Percentiles rank a stretch among this genome's conserved stretches.
Conservation (phyloP, 1,139 yeast species). For the Candida neerlandica region DNA sequence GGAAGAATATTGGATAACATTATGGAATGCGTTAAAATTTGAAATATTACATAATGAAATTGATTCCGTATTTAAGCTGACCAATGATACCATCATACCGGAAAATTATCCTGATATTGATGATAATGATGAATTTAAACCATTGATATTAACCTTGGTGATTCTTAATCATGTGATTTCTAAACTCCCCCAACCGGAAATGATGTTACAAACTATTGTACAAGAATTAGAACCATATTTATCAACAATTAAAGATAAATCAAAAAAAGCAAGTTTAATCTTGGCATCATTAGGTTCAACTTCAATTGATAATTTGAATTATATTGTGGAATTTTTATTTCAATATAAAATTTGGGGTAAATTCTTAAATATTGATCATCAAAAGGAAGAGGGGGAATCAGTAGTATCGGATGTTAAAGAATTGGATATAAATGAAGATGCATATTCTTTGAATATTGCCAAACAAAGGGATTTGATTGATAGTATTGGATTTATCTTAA, state of each 20-base stretch:
- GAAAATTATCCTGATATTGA: slow-evolving; percentile 32
- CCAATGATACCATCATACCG: slow-evolving; percentile 29
- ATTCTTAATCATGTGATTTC: slow-evolving; percentile 47
- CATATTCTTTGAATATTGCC: slow-evolving; percentile 47
- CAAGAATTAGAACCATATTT: slow-evolving; percentile 63
- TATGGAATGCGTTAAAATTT: slow-evolving; percentile 89
- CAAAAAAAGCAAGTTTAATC: slow-evolving; percentile 62
- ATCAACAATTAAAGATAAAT: slow-evolving; percentile 50
- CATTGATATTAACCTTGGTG: slow-evolving; percentile 49
- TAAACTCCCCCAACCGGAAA: slow-evolving; percentile 31
- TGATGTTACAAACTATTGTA: slow-evolving; percentile 42
- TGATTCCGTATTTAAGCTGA: slow-evolving; percentile 32
- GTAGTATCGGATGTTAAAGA: slow-evolving; percentile 15
- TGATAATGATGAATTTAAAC: slow-evolving; percentile 42
- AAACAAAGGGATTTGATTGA: slow-evolving; percentile 64
- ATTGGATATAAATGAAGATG: slow-evolving; percentile 28
- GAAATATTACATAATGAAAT: slow-evolving; percentile 78
- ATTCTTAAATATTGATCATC: slow-evolving; percentile 30
- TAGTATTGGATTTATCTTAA: slow-evolving; percentile 56
- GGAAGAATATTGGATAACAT: slow-evolving; percentile 63
- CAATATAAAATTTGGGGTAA: slow-evolving; percentile 41
- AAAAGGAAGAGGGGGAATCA: slow-evolving; percentile 19
- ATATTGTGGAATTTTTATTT: slow-evolving; percentile 42
- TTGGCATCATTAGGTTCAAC: slow-evolving; percentile 55
- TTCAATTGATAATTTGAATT: slow-evolving; percentile 44